phyloP scores from a whole-genome alignment of 176 grass and related monocot genomes.

The Triticum monococcum region DNA sequence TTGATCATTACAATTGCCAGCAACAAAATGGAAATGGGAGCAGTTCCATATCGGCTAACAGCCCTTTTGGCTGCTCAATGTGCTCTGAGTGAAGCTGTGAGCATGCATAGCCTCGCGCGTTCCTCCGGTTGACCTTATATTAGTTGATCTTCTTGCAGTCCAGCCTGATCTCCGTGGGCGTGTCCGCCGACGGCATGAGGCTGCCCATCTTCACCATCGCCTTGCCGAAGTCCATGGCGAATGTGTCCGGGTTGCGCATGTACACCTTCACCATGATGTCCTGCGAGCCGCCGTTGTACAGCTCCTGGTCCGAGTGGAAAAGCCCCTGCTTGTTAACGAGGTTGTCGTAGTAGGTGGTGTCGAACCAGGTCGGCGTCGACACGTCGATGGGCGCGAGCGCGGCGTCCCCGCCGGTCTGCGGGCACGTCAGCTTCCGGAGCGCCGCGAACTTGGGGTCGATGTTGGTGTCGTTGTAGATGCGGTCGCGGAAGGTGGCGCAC shows the following conservation, averaged over 20 bases:
- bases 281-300: constrained; percentile 59
- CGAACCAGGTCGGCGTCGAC: constrained; percentile 47
- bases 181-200: constrained; percentile 43
- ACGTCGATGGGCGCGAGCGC: constrained; percentile 56
- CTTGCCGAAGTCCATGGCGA: constrained; percentile 51
- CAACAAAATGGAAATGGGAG: background rate
- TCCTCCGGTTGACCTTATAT: background rate
- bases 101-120: background rate
- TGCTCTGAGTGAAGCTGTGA: background rate
- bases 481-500: constrained; percentile 53
- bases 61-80: constrained; percentile 22
- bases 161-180: constrained; percentile 51
- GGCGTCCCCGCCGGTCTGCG: constrained; percentile 34
- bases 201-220: constrained; percentile 71
- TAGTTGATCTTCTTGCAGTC: constrained; percentile 62
- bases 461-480: constrained; percentile 52
- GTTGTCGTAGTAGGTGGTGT: constrained; percentile 65
- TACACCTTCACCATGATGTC: constrained; percentile 57
- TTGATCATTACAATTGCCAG: constrained; percentile 3
- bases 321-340: constrained; percentile 33
- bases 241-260: constrained; percentile 19
- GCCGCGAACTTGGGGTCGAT: constrained; percentile 50
- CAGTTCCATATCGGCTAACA: background rate
- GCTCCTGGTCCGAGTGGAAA: constrained; percentile 73
- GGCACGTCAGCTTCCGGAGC: constrained; percentile 53